Evolutionary conservation across 768 basidiomycete species (phyloP).

Genomic region (Saitozyma sp.): DNA sequence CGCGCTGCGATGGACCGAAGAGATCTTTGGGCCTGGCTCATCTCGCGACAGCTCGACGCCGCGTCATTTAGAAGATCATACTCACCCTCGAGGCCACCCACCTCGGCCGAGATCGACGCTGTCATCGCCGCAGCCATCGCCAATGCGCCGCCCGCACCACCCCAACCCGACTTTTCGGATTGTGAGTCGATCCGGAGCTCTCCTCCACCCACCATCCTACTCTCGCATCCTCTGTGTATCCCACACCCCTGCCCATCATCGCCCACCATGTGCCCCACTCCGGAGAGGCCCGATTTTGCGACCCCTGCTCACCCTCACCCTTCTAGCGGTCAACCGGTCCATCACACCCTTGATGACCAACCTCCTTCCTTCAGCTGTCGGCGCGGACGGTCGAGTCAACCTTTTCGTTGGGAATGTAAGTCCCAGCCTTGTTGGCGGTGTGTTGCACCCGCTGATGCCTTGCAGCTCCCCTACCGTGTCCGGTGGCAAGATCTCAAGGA

Average conservation of each 20-base stretch:
- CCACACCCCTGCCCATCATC: no score
- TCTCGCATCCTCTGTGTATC: background rate
- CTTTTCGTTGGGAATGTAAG: slow-evolving; percentile 93
- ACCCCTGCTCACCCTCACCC: background rate
- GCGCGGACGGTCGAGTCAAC: slow-evolving; percentile 81
- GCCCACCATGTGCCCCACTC: no score
- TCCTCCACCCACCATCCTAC: slow-evolving; percentile 1
- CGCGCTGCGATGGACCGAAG: no score
- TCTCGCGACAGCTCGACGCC: background rate
- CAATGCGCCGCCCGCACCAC: slow-evolving; percentile 57
- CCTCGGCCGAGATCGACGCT: slow-evolving; percentile 80
- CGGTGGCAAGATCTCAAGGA: slow-evolving; percentile 99
- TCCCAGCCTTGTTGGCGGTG: slow-evolving; percentile 19
- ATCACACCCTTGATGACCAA: slow-evolving; percentile 43
- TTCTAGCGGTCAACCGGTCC: slow-evolving; percentile 21
- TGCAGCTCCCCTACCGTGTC: slow-evolving; percentile 88
- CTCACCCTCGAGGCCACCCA: slow-evolving; percentile 34
- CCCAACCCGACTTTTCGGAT: slow-evolving; percentile 52
- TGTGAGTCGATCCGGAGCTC: slow-evolving; percentile 12
- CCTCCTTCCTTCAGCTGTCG: slow-evolving; percentile 43
- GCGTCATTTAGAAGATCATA: slow-evolving; percentile 7
- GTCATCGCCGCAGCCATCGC: slow-evolving; percentile 89
- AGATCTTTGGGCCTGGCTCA: no score
- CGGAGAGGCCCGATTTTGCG: background rate
- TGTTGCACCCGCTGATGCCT: slow-evolving; percentile 12